Evolutionary conservation across 768 basidiomycete species (phyloP).

Genomic region (Tricholoma furcatifolium): DNA sequence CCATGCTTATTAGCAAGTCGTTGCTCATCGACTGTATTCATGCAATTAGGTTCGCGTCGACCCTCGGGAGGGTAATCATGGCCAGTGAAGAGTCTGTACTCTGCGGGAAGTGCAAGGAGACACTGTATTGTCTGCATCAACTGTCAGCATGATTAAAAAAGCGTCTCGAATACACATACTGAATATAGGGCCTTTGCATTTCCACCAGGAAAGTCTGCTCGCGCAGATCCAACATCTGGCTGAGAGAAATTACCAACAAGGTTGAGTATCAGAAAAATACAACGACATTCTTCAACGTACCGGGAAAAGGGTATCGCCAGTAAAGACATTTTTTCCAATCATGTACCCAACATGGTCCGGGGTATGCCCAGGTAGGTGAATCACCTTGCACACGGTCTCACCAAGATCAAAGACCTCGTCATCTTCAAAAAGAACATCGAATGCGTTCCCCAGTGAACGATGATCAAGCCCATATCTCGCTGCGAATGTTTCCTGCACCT

Average conservation of each 20-base stretch:
- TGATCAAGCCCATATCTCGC: constrained; percentile 30
- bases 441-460: constrained; percentile 22
- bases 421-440: constrained; percentile 34
- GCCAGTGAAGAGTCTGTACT: constrained; percentile 34
- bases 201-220: constrained; percentile 38
- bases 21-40: constrained; percentile 34
- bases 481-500: constrained; percentile 33
- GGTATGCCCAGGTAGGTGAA: constrained; percentile 35
- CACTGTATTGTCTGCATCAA: constrained; percentile 33
- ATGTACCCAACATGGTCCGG: constrained; percentile 28
- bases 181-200: constrained; percentile 31
- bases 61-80: constrained; percentile 34
- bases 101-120: constrained; percentile 29
- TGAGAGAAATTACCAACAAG: constrained; percentile 4
- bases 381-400: constrained; percentile 25
- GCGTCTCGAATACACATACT: constrained; percentile 16
- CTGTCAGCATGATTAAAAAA: neutral
- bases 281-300: neutral
- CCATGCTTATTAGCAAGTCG: constrained; percentile 26
- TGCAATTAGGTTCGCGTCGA: constrained; percentile 21
- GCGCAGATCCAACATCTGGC: constrained; percentile 38
- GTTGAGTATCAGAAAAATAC: neutral
- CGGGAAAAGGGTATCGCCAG: constrained; percentile 37
- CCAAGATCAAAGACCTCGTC: constrained; percentile 33
- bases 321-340: constrained; percentile 34